Evolutionary conservation across 192 early-diverging fungal genomes (phyloP).

Genomic region (Dispira parvispora): DNA sequence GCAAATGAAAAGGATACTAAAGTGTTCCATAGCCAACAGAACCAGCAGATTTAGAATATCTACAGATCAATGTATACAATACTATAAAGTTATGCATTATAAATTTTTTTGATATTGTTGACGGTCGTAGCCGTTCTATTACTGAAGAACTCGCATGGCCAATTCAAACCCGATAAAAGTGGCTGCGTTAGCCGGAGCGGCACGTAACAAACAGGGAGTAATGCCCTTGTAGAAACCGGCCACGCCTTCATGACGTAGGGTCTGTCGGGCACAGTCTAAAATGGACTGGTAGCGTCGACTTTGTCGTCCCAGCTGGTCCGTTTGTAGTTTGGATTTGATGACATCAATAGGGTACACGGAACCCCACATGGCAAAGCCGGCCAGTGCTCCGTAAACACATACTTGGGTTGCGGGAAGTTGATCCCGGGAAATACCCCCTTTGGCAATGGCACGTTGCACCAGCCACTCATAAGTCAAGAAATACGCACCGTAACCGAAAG

Average conservation of each 20-base stretch:
- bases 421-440: slow-evolving; percentile 35
- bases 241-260: slow-evolving; percentile 57
- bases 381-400: slow-evolving; percentile 62
- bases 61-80: too few relatives aligned
- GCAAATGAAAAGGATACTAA: too few relatives aligned
- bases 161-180: slow-evolving; percentile 83
- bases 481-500: slow-evolving; percentile 86
- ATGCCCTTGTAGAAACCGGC: slow-evolving; percentile 78
- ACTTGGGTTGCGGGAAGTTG: slow-evolving; percentile 65
- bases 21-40: too few relatives aligned
- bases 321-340: slow-evolving; percentile 91
- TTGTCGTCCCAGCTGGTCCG: slow-evolving; percentile 54
- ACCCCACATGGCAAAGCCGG: slow-evolving; percentile 74
- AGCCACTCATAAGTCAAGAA: slow-evolving; percentile 85
- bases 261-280: slow-evolving; percentile 68
- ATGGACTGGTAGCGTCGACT: slow-evolving; percentile 52
- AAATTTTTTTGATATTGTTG: too few relatives aligned
- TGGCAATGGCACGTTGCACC: slow-evolving; percentile 56
- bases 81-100: too few relatives aligned
- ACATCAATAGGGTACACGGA: slow-evolving; percentile 84
- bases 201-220: slow-evolving; percentile 72
- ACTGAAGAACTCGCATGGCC: slow-evolving; percentile 34
- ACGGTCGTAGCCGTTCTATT: not conserved
- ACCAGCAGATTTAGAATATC: too few relatives aligned
- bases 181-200: slow-evolving; percentile 84